Base-by-base conservation (phyloP, 108 stramenopile genomes). In the Cyclotella kingstonii region DNA sequence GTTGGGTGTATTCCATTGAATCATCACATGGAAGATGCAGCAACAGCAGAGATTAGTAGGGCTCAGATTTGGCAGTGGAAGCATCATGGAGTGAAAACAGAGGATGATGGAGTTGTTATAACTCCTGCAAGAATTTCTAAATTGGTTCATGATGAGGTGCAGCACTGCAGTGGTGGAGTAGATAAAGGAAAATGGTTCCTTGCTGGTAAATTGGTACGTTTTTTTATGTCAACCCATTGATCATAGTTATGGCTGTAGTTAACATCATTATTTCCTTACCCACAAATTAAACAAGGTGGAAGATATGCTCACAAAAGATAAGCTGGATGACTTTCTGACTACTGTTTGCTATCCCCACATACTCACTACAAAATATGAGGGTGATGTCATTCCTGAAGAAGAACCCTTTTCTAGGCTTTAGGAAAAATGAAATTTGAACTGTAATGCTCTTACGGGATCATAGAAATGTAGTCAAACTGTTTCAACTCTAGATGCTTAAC, bases 11-110 rank as follows among this genome's bases (percentile, higher is more conserved):
- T 96, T 65, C 93, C 95, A 40, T 65, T 96, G 38, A 76, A 95
- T 69, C 80, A 85, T 54, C 74, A 81, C 60, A 97, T 97, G 96
- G 96, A 97, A 65, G 96, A 97, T 79, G 94, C 94, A 3, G 96
- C 96, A 29, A 97, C 96, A 30, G 96, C 96, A 10, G 96, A 97
- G 73, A 95, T 97, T 46, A 90, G 89, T 61, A 80, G 96, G 12
- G 93, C 84, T 18, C 96, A 97, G 66, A 88, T 93, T 62, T 93
- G 91, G 91, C 85, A 87, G 61, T 93, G 91, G 91, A 69, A 81
- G 46, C 51, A 73, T 38, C 86, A 88, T 51, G 81, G 81, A n/a
- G 77, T 83, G 10, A 45, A 60, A 39, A 93, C 88, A 0, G 73
- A 81, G 60, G 91, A 93, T 74, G 85, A 93, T 52, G 76, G 80